Evolutionary conservation across 352 stramenopile genomes (phyloP).

Genomic region (Phytophthora palmivora): DNA sequence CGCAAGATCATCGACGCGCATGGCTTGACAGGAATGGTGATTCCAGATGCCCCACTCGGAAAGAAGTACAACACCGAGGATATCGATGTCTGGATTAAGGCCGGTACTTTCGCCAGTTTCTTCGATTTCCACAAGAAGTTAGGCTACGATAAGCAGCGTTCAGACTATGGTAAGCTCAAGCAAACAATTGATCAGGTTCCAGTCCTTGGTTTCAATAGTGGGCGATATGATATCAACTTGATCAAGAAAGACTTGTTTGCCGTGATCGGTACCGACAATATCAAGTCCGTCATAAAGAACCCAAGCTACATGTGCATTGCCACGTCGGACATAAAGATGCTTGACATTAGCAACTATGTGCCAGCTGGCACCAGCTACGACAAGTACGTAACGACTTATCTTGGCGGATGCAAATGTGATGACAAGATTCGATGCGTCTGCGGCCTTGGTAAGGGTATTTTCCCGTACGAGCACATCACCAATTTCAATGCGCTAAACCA

Average conservation of each 20-base stretch:
- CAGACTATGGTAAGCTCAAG: conserved; percentile 14
- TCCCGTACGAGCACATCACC: too few relatives aligned
- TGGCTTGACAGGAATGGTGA: conserved; percentile 7
- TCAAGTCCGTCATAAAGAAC: too few relatives aligned
- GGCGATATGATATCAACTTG: too few relatives aligned
- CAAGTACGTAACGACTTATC: conserved; percentile 5
- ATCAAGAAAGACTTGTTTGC: too few relatives aligned
- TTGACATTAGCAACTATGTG: conserved; percentile 6
- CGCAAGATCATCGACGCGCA: conserved; percentile 12
- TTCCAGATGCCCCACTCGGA: background rate
- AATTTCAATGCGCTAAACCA: too few relatives aligned
- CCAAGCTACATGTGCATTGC: conserved; percentile 1
- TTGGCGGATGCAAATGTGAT: too few relatives aligned
- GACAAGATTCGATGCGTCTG: too few relatives aligned
- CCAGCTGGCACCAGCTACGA: conserved; percentile 10
- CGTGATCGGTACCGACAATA: too few relatives aligned
- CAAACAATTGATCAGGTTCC: conserved; percentile 13
- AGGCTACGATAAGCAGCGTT: conserved; percentile 3
- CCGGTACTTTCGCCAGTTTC: conserved; percentile 4
- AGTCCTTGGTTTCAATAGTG: conserved; percentile 19
- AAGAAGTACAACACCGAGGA: conserved; percentile 10
- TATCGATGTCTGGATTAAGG: conserved; percentile 7
- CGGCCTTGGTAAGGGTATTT: too few relatives aligned
- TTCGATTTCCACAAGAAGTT: conserved; percentile 13
- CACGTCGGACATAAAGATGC: conserved; percentile 9